Evolutionary conservation across 2,329 filamentous ascomycete species (phyloP).

Genomic region (Chaetomium sp.): DNA sequence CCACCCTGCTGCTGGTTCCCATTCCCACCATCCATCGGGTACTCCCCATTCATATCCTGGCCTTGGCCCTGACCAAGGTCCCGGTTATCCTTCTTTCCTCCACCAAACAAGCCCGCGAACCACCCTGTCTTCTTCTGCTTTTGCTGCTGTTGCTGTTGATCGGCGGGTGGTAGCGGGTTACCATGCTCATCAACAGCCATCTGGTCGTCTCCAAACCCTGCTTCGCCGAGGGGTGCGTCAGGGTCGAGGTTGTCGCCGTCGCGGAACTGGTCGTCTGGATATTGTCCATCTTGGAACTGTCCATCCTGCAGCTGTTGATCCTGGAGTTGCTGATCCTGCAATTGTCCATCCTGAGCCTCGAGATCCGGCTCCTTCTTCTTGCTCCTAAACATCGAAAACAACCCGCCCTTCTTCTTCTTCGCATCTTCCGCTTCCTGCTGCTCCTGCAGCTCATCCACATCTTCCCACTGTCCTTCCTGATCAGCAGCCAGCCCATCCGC

Average conservation of each 20-base stretch:
- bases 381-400: not conserved
- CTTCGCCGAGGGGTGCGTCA: too few species aligned
- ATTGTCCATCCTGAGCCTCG: not conserved
- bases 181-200: too few species aligned
- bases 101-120: too few species aligned
- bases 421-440: not conserved
- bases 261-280: not conserved
- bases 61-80: not conserved
- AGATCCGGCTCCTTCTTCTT: conserved; percentile 4
- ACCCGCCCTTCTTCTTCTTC: not conserved
- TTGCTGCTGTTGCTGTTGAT: too few species aligned
- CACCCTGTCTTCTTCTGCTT: too few species aligned
- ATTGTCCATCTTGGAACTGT: not conserved
- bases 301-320: not conserved
- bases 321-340: too few species aligned
- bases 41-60: not conserved
- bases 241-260: not conserved
- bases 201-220: too few species aligned
- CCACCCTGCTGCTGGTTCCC: not conserved
- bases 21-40: not conserved
- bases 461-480: conserved; percentile 2
- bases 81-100: too few species aligned
- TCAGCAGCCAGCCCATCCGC: not conserved
- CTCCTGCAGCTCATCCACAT: not conserved
- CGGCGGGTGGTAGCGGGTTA: too few species aligned